These are phyloP conservation scores for Geranomyces variabilis DNA, from an alignment of 192 early-diverging fungal species.

Conservation along the genomic window DNA sequence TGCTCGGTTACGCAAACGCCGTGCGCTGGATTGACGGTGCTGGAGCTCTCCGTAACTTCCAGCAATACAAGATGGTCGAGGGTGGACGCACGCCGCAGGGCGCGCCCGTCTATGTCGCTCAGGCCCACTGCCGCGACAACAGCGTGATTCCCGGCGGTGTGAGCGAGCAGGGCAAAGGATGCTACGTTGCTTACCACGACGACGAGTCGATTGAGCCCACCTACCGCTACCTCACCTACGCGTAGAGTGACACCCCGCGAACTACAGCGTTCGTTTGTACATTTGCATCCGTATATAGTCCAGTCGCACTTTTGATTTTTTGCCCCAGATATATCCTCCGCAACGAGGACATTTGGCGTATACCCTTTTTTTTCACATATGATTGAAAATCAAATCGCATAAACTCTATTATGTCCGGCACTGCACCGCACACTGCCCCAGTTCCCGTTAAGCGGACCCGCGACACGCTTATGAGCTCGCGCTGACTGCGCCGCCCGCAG, in stretches of 20 bases:
- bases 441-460: no score
- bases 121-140: conserved; percentile 49
- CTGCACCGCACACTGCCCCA: no score
- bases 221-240: conserved; percentile 39
- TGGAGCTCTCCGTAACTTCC: conserved; percentile 47
- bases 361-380: no score
- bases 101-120: conserved; percentile 58
- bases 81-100: conserved; percentile 50
- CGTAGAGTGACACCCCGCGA: neutral
- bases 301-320: no score
- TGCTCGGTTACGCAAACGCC: conserved; percentile 61
- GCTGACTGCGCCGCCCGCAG: neutral
- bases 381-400: no score
- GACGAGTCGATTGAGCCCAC: conserved; percentile 27
- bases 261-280: no score
- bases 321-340: no score
- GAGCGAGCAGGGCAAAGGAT: conserved; percentile 23
- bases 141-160: conserved; percentile 55
- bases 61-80: conserved; percentile 46
- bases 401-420: no score
- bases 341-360: no score
- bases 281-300: no score
- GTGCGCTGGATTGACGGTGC: conserved; percentile 60
- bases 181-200: conserved; percentile 26
- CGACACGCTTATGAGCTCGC: no score